Percentiles rank a stretch among this genome's conserved stretches.
Evolutionary conservation across 2,329 filamentous ascomycete genomes (phyloP).

Genomic region (Ceratocystis alfenasii): DNA sequence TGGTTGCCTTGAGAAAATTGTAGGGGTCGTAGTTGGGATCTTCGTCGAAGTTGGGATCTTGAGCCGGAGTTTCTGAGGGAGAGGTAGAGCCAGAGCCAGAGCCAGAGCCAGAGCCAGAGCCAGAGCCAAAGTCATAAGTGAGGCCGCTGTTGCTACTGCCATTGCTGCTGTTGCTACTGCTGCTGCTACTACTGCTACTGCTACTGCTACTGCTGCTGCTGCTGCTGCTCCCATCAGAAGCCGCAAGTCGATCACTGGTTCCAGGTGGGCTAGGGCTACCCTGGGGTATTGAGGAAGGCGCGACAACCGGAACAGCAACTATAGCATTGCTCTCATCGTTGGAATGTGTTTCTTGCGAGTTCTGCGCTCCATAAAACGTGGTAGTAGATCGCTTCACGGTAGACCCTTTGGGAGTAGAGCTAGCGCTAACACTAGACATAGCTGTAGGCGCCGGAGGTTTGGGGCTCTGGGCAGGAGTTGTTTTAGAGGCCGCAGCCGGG

Average conservation of each 20-base stretch:
- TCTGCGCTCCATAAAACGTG: background rate
- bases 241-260: background rate
- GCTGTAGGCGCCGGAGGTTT: background rate
- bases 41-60: background rate
- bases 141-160: background rate
- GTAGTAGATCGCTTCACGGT: background rate
- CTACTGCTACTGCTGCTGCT: background rate
- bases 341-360: background rate
- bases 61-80: background rate
- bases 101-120: background rate
- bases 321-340: background rate
- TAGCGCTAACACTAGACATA: background rate
- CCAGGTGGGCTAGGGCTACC: background rate
- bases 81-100: background rate
- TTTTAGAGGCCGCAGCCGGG: background rate
- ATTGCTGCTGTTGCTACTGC: background rate
- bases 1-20: background rate
- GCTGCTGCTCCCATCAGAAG: background rate
- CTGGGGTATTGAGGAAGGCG: background rate
- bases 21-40: conserved; percentile 6
- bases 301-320: background rate
- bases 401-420: background rate
- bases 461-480: background rate
- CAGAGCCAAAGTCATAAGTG: background rate
- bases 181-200: background rate